A percentile compares a stretch with the other conserved stretches of the same genome.
Evolutionary conservation across 768 basidiomycete genomes (phyloP).

Genomic region (Scleroderma citrinum): DNA sequence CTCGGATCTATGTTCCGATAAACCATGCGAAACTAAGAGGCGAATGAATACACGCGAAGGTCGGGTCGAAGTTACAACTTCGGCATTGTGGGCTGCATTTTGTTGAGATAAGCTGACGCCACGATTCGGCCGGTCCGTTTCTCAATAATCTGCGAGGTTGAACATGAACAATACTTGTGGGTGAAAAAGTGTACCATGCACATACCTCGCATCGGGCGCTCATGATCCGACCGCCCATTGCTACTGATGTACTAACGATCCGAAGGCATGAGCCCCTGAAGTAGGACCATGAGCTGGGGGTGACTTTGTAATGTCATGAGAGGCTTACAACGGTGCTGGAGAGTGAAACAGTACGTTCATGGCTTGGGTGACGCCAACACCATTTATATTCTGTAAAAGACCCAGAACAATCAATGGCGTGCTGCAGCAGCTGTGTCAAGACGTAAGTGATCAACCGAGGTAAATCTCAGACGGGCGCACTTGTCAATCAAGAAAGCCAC

Average conservation of each 20-base stretch:
- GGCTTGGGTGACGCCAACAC: constrained; percentile 69
- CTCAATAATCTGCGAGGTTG: constrained; percentile 44
- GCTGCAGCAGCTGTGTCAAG: constrained; percentile 48
- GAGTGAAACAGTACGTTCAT: constrained; percentile 68
- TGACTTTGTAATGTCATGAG: constrained; percentile 2
- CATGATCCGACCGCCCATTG: constrained; percentile 67
- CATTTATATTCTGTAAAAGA: constrained; percentile 52
- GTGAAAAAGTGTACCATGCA: background rate
- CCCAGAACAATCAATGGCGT: constrained; percentile 66
- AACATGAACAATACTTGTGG: constrained; percentile 1
- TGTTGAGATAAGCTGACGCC: constrained; percentile 63
- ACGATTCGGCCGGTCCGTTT: constrained; percentile 52
- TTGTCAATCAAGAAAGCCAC: constrained; percentile 72
- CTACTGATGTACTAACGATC: constrained; percentile 59
- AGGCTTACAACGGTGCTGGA: constrained; percentile 54
- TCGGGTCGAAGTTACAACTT: constrained; percentile 36
- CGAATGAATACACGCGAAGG: constrained; percentile 2
- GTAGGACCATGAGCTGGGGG: background rate
- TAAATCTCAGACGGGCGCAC: constrained; percentile 29
- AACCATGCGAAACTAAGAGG: constrained; percentile 1
- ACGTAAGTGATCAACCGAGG: background rate
- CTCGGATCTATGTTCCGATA: constrained; percentile 2
- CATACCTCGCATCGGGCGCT: constrained; percentile 64
- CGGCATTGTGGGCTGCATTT: constrained; percentile 59
- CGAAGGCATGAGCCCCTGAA: constrained; percentile 52